A percentile compares a stretch with the other conserved stretches of the same genome.
These are phyloP conservation scores for Ogataea paradorogensis DNA, from an alignment of 805 yeast species.

Conservation along the genomic window DNA sequence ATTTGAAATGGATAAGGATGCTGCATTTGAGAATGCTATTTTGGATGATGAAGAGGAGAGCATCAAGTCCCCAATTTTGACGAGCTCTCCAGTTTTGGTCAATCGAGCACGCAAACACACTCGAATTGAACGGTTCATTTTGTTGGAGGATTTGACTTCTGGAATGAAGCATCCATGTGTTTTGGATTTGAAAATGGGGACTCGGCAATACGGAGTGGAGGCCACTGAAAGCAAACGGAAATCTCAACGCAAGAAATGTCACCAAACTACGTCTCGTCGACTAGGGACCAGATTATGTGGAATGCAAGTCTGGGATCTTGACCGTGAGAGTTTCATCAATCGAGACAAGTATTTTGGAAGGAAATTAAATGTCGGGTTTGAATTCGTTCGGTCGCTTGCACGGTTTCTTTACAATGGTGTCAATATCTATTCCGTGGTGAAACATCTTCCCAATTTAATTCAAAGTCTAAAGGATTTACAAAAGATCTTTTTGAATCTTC, in stretches of 20 bases:
- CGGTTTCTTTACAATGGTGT: conserved; percentile 80
- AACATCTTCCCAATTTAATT: conserved; percentile 66
- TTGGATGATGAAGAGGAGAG: conserved; percentile 16
- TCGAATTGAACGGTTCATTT: conserved; percentile 73
- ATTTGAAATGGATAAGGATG: conserved; percentile 10
- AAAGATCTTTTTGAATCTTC: conserved; percentile 49
- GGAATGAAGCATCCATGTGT: conserved; percentile 87
- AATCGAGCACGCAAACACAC: conserved; percentile 34
- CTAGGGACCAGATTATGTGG: conserved; percentile 96
- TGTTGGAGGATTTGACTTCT: conserved; percentile 86
- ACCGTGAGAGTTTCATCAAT: conserved; percentile 48
- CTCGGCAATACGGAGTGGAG: conserved; percentile 96
- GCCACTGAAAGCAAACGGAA: conserved; percentile 67
- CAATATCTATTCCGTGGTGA: conserved; percentile 51
- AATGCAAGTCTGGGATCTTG: conserved; percentile 74
- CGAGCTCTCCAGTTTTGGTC: conserved; percentile 3
- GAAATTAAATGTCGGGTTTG: conserved; percentile 61
- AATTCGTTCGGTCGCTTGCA: conserved; percentile 71
- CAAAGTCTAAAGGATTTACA: conserved; percentile 58
- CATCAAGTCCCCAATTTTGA: conserved; percentile 3
- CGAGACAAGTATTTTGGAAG: conserved; percentile 95
- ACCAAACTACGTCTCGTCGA: conserved; percentile 70
- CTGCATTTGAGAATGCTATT: conserved; percentile 14
- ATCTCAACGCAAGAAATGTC: conserved; percentile 82
- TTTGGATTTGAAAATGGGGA: conserved; percentile 95